A percentile compares a stretch with the other conserved stretches of the same genome.
phyloP scores from a whole-genome alignment of 106 monocot genomes.

The Agapanthus africanus region DNA sequence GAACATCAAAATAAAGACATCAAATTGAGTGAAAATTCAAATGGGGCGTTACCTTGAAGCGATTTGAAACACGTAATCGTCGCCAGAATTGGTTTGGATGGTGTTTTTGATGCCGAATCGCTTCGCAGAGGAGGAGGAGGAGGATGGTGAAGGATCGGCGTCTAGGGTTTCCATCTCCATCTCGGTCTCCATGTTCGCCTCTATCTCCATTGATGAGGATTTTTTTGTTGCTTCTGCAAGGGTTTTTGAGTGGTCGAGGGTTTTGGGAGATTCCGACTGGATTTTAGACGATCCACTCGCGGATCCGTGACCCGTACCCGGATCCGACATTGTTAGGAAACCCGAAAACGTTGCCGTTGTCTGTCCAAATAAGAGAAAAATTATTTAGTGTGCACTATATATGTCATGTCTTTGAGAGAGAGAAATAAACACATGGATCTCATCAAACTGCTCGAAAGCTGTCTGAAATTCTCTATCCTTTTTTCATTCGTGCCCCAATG shows the following conservation, averaged over 20 bases:
- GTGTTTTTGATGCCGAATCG: conserved; percentile 69
- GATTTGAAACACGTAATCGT: conserved; percentile 92
- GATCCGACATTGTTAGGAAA: too few species aligned
- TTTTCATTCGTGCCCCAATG: too few species aligned
- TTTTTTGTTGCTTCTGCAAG: neutral
- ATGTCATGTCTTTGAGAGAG: too few species aligned
- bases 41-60: conserved; percentile 57
- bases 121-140: conserved; percentile 15
- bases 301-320: too few species aligned
- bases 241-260: neutral
- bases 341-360: too few species aligned
- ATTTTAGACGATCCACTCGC: too few species aligned
- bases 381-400: too few species aligned
- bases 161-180: neutral
- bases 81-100: conserved; percentile 81
- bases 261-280: neutral
- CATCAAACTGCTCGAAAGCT: too few species aligned
- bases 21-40: neutral
- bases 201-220: neutral
- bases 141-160: neutral
- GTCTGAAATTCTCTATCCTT: too few species aligned
- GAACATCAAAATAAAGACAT: neutral
- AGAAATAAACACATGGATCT: too few species aligned
- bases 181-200: neutral
- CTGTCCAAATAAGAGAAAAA: too few species aligned